Evolutionary conservation across 306 rosid genomes (phyloP), one percentile per base, ranked within the genome.

Genomic region (Canavalia ensiformis): DNA sequence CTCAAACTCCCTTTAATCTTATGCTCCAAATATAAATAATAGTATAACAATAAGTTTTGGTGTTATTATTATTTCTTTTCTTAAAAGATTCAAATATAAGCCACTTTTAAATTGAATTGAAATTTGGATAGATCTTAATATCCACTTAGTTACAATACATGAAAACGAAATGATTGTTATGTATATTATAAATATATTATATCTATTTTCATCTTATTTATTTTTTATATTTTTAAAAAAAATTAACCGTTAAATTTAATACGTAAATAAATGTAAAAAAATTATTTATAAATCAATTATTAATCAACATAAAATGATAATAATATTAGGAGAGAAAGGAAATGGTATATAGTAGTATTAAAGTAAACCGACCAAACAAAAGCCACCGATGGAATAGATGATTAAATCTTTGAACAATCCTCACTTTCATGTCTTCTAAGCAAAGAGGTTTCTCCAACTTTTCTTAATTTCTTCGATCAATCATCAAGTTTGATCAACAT

Each of bases 381-480:
- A 76, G 52, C 67, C 28, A 63, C 49, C 52, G 8, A 71, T 51
- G 12, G 42, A 54, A n/a, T 76, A 30, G n/a, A 70, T 25, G 54
- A 52, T 34, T 54, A 51, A 77, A 11, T 4, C 10, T 31, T 58
- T 59, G 33, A 45, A 8, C 35, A 80, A 76, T 25, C 81, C 63
- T 66, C 41, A 6, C 77, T 60, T 80, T 59, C 9, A 47, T 79
- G 74, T 72, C 86, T 84, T 84, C 77, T 4, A 66, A 75, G 88
- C 77, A 81, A 81, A 80, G 82, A 72, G 25, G 42, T 12, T 39
- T 47, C 77, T 2, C 63, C 68, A 9, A 55, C 68, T 77, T 72
- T 67, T 33, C 42, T 57, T 9, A 7, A 45, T 30, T 12, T 44
- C 25, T 68, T 69, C 57, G 68, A 51, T 51, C n/a, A 54, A 76